Percentiles rank a stretch among this genome's conserved stretches.
These are phyloP conservation scores for Penstemon eatonii DNA, from an alignment of 257 asterid species.

Conservation along the genomic window DNA sequence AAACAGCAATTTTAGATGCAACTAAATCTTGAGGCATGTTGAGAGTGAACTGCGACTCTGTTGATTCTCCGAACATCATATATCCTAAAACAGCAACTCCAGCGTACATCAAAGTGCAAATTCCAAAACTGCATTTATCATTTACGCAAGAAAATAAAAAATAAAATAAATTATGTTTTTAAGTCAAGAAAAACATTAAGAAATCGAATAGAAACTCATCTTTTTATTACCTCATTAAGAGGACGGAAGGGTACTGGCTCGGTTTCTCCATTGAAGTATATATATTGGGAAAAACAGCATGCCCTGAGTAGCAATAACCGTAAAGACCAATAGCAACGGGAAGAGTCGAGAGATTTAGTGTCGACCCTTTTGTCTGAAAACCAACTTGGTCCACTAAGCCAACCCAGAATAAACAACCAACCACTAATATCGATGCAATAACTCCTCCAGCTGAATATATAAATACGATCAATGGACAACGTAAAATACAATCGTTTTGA, in stretches of 20 bases:
- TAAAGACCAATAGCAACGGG: slow-evolving; percentile 97
- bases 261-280: slow-evolving; percentile 86
- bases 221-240: slow-evolving; percentile 56
- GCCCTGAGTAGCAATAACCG: slow-evolving; percentile 96
- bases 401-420: slow-evolving; percentile 76
- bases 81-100: slow-evolving; percentile 86
- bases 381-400: slow-evolving; percentile 80
- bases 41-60: slow-evolving; percentile 86
- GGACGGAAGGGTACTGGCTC: slow-evolving; percentile 74
- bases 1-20: slow-evolving; percentile 87
- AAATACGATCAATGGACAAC: not conserved
- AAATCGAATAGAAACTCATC: too few relatives aligned
- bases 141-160: slow-evolving; percentile 2
- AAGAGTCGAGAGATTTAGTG: slow-evolving; percentile 72
- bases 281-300: slow-evolving; percentile 93
- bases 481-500: not conserved
- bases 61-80: slow-evolving; percentile 77
- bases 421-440: slow-evolving; percentile 82
- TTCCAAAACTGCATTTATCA: slow-evolving; percentile 63
- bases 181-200: too few relatives aligned
- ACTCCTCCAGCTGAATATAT: slow-evolving; percentile 84
- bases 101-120: slow-evolving; percentile 76
- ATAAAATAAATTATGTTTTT: not conserved
- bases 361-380: slow-evolving; percentile 46
- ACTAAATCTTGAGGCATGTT: slow-evolving; percentile 82